Evolutionary conservation across 1,284 basidiomycete species (phyloP), one percentile per base, ranked within the genome.

Genomic region (Exobasidium rhododendri): DNA sequence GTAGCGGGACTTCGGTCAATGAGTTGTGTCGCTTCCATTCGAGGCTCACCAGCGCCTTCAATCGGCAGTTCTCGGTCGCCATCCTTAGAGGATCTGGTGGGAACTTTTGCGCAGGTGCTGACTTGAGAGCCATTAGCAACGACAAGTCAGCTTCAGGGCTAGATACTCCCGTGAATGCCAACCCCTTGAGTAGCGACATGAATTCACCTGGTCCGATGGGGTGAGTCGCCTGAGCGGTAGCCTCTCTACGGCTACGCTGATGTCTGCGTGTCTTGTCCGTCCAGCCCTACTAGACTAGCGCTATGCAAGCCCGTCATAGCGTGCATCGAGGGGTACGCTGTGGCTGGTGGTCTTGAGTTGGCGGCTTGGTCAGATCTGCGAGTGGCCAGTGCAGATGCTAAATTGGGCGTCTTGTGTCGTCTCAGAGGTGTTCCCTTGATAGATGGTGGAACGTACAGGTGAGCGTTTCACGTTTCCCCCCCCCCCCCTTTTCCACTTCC

Each of bases 21-120:
- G 14, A 44, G 14, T 14, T 44, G 14, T 44, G 22, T n/a, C n/a
- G n/a, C n/a, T n/a, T n/a, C n/a, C n/a, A n/a, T n/a, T n/a, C n/a
- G n/a, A n/a, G n/a, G n/a, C n/a, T n/a, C n/a, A n/a, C n/a, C n/a
- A n/a, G n/a, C n/a, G n/a, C n/a, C n/a, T n/a, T n/a, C n/a, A n/a
- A n/a, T n/a, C n/a, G 10, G 14, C 20, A 50, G 47, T 50, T 50
- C 20, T 26, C 22, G 29, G 47, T 50, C 14, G 47, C 47, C 47
- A 50, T 50, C 7, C 47, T 50, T 20, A 50, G 47, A 31, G 47
- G 47, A 7, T 24, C 10, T 50, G 47, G 47, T 7, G 47, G 47
- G 7, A 7, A 50, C 20, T 50, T 50, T 31, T 50, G 47, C 22
- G 47, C 47, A 10, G 47, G 47, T 26, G 47, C 47, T 31, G 47